Base-by-base conservation (phyloP, 2,329 filamentous ascomycete genomes). In the Didymosphaeria variabile region DNA sequence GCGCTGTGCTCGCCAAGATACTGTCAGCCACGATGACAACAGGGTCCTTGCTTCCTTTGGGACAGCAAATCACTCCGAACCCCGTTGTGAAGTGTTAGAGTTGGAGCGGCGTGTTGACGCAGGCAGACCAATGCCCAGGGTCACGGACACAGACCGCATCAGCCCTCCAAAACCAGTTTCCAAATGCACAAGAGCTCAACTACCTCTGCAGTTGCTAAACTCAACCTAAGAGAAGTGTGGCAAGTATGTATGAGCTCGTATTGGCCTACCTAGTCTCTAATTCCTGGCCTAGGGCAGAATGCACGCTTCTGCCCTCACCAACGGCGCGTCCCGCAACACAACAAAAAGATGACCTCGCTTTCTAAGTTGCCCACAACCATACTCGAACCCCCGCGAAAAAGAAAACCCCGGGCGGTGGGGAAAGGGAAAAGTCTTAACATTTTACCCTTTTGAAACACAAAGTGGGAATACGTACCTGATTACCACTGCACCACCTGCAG, bases 361-460 rank as follows among this genome's bases (percentile, higher is more conserved):
- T 21, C 23, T 4, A 49, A 9, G 3, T 19, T 8, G 46, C 26
- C 45, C 6, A 32, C 29, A 31, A 4, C 46, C 1, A 9, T 17
- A 49, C 46, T 49, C 46, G 46, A 32, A 49, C 46, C 26, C 12
- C 26, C 6, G 46, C 46, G 32, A 49, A 49, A 49, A 32, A 13
- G 19, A 49, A 49, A 49, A 5, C 46, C 46, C 29, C 46, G 46
- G 46, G 46, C 46, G 46, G 46, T 49, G 10, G 46, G 46, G 46
- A 32, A 49, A 49, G 46, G 46, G 29, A 49, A 32, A 31, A 31
- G 46, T 49, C 26, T 49, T 32, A 26, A 46, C 44, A 46, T 46
- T 49, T 32, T 32, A 49, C 46, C 29, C 29, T 49, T 49, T 49
- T 49, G 29, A 49, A 49, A 32, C 46, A 49, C 46, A 31, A 46